A percentile compares a stretch with the other conserved stretches of the same genome.
These are phyloP conservation scores for Glycine latifolia DNA, from an alignment of 306 rosid genomes.

Conservation along the genomic window DNA sequence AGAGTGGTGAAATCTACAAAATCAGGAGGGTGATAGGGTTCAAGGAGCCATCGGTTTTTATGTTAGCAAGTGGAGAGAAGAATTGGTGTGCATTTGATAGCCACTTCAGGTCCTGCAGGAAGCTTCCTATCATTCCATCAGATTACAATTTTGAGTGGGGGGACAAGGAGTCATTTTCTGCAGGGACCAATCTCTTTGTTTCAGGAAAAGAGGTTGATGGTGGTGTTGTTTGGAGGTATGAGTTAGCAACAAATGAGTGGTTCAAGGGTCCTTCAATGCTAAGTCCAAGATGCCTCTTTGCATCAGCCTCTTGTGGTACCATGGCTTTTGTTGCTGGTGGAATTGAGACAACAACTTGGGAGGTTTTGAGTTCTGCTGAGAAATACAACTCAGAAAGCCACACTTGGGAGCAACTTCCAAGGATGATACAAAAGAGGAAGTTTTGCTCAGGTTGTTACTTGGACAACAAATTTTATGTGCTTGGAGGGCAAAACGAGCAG, in stretches of 20 bases:
- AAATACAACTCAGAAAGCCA: conserved; percentile 61
- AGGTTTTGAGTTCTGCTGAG: conserved; percentile 63
- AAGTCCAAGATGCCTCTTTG: conserved; percentile 70
- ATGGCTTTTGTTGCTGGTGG: conserved; percentile 84
- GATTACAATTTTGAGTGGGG: conserved; percentile 54
- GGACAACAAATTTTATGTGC: conserved; percentile 72
- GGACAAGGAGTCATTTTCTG: conserved; percentile 74
- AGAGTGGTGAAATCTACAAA: conserved; percentile 69
- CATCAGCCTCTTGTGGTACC: conserved; percentile 67
- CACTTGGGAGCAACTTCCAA: conserved; percentile 71
- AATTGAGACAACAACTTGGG: conserved; percentile 45
- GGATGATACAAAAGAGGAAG: conserved; percentile 61
- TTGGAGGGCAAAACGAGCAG: conserved; percentile 71
- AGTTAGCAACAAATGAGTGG: conserved; percentile 68
- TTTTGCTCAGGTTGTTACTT: conserved; percentile 76
- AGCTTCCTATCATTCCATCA: conserved; percentile 70
- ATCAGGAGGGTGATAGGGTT: conserved; percentile 67
- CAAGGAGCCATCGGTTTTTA: conserved; percentile 66
- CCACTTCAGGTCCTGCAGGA: conserved; percentile 54
- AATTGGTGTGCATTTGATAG: conserved; percentile 72
- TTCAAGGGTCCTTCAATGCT: conserved; percentile 71
- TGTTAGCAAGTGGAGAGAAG: conserved; percentile 68
- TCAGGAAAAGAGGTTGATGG: conserved; percentile 70
- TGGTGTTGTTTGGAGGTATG: conserved; percentile 69
- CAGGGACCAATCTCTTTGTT: conserved; percentile 74